Evolutionary conservation across 768 basidiomycete species (phyloP).

Genomic region (Daedaleopsis nitida): DNA sequence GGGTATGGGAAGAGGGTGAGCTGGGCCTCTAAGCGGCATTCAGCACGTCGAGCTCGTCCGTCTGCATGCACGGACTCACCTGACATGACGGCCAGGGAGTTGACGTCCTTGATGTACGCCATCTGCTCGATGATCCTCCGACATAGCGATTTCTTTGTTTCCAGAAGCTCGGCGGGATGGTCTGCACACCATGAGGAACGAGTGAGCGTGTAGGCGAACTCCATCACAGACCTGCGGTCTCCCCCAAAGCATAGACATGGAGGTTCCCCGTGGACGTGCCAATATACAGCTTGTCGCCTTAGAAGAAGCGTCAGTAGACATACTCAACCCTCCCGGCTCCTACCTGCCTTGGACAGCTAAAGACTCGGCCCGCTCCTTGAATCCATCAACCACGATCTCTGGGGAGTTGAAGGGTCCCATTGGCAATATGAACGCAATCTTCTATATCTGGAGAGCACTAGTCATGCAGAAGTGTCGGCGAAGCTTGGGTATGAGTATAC

Average conservation of each 20-base stretch:
- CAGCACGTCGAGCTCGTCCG: not conserved
- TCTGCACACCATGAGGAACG: slow-evolving; percentile 32
- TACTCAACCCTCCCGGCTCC: slow-evolving; percentile 8
- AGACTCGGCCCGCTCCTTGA: slow-evolving; percentile 54
- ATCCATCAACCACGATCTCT: slow-evolving; percentile 31
- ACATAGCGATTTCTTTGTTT: slow-evolving; percentile 66
- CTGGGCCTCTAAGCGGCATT: slow-evolving; percentile 54
- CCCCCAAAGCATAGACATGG: slow-evolving; percentile 50
- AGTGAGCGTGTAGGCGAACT: slow-evolving; percentile 3
- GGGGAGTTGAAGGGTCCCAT: slow-evolving; percentile 34
- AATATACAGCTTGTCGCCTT: slow-evolving; percentile 61
- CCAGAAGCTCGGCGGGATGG: slow-evolving; percentile 46
- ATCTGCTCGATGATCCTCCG: slow-evolving; percentile 84
- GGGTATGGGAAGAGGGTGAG: slow-evolving; percentile 80
- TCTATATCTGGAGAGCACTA: not conserved
- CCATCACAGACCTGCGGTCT: slow-evolving; percentile 37
- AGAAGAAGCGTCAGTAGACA: not conserved
- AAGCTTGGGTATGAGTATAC: too few species aligned
- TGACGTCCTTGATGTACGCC: slow-evolving; percentile 81
- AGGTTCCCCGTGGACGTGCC: slow-evolving; percentile 61
- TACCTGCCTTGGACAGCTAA: slow-evolving; percentile 45
- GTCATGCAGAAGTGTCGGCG: not conserved
- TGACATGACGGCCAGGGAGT: slow-evolving; percentile 81
- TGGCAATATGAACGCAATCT: not conserved
- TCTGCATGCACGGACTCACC: slow-evolving; percentile 47